Evolutionary conservation across 2,329 filamentous ascomycete species (phyloP), one percentile per base, ranked within the genome.

Genomic region (Neobulgaria alba): DNA sequence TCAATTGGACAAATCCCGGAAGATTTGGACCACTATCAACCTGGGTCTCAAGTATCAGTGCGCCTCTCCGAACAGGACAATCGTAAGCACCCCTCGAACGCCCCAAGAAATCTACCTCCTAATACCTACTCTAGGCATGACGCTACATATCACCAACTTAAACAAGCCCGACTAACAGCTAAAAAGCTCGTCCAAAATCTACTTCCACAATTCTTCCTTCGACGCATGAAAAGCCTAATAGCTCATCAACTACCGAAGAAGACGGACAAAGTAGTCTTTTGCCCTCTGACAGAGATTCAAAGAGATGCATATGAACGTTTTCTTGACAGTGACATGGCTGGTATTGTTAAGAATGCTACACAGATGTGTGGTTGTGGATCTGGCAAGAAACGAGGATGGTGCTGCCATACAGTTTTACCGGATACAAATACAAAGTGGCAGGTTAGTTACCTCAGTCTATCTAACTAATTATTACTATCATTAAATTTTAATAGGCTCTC

Each of bases 1-100:
- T 98, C 2, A 94, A 98, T 59, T 98, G 92, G 92, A 89, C 88
- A 0, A 92, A 93, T 52, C 92, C 92, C 0, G 90, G 88, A 0
- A 64, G 72, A 34, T 72, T 83, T 48, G 78, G 79, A 0, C 75
- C 78, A 0, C 63, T 84, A 8, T 67, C 73, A 4, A 83, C 85
- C 31, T 98, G 92, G 92, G 82, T 79, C 54, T 69, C 73, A 15
- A 78, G 75, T 29, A 86, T 98, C 43, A 80, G 81, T 39, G 75
- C 80, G 16, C 92, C 90, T 0, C 67, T 98, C 40, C 85, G 84
- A 40, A 67, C 89, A 38, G 92, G 92, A 1, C 92, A 96, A 62
- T 89, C 88, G 32, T 55, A 49, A 40, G 52, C 47, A 4, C 10
- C 9, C 8, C 12, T 17, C n/a, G 9, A 10, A n/a, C 20, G 9